phyloP scores from a whole-genome alignment of 768 basidiomycete species.

The Dioszegia crocea region DNA sequence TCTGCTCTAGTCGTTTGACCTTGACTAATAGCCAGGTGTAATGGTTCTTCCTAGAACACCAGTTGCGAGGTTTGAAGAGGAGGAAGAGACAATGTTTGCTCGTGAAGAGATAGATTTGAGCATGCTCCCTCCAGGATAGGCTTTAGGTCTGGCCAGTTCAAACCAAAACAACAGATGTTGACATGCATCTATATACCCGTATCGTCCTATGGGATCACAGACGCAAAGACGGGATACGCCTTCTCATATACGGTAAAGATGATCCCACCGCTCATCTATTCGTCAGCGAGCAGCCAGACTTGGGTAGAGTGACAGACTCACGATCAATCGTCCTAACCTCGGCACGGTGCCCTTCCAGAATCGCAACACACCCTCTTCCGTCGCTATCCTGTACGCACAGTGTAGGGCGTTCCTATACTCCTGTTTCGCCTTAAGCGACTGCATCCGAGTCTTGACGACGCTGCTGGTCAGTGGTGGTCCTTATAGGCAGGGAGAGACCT shows the following conservation, averaged over 20 bases:
- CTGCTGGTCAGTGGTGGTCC: constrained; percentile 57
- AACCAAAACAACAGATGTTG: neutral
- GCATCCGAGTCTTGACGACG: constrained; percentile 98
- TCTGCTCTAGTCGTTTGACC: too few relatives aligned
- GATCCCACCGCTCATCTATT: constrained; percentile 82
- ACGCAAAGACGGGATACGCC: constrained; percentile 36
- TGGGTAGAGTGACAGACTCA: too few relatives aligned
- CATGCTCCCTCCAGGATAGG: constrained; percentile 84
- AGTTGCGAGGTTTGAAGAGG: constrained; percentile 61
- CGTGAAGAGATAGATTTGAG: constrained; percentile 74
- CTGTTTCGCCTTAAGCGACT: constrained; percentile 72
- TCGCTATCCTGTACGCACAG: constrained; percentile 89
- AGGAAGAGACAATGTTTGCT: constrained; percentile 56
- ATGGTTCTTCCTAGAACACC: constrained; percentile 99
- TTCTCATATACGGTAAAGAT: constrained; percentile 84
- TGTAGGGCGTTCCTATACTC: constrained; percentile 94
- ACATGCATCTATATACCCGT: constrained; percentile 1
- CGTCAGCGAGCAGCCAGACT: neutral
- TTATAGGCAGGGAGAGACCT: constrained; percentile 12
- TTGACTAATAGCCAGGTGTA: too few relatives aligned
- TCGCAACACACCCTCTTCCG: constrained; percentile 81
- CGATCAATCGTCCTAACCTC: constrained; percentile 71
- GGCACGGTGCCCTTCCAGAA: constrained; percentile 99
- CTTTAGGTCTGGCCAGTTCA: neutral
- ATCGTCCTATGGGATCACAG: constrained; percentile 14